These are phyloP conservation scores for Mucor saturninus DNA, from an alignment of 371 early-diverging fungal species.

Conservation along the genomic window DNA sequence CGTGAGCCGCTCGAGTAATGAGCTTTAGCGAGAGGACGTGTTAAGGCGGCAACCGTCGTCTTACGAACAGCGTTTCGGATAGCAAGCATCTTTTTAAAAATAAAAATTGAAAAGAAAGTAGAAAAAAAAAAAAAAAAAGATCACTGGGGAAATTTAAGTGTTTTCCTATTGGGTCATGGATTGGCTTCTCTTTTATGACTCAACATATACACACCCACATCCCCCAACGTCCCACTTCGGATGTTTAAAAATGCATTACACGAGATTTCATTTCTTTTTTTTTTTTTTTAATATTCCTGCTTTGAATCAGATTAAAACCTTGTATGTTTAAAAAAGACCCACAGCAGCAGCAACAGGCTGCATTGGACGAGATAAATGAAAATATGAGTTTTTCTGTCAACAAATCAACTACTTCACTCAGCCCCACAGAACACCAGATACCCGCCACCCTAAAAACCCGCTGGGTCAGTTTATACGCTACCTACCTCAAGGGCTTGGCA, in stretches of 20 bases:
- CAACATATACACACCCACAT: neutral
- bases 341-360: no score
- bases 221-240: neutral
- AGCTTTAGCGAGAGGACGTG: constrained; percentile 25
- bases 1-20: constrained; percentile 54
- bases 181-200: neutral
- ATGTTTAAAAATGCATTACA: neutral
- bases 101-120: constrained; percentile 5
- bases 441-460: neutral
- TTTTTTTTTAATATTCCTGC: no score
- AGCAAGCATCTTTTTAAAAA: constrained; percentile 22
- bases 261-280: no score
- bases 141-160: neutral
- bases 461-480: no score
- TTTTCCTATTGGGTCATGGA: neutral
- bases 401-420: no score
- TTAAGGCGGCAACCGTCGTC: constrained; percentile 20
- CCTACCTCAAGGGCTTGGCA: constrained; percentile 33
- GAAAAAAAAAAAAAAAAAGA: constrained; percentile 11
- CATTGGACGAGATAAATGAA: no score
- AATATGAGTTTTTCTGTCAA: no score
- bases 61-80: constrained; percentile 28
- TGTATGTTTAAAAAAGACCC: no score
- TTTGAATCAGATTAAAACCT: no score
- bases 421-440: neutral